Percentiles rank a stretch among this genome's conserved stretches.
These are phyloP conservation scores for Aspergillus uvarum DNA, from an alignment of 2,329 filamentous ascomycete species.

Conservation along the genomic window DNA sequence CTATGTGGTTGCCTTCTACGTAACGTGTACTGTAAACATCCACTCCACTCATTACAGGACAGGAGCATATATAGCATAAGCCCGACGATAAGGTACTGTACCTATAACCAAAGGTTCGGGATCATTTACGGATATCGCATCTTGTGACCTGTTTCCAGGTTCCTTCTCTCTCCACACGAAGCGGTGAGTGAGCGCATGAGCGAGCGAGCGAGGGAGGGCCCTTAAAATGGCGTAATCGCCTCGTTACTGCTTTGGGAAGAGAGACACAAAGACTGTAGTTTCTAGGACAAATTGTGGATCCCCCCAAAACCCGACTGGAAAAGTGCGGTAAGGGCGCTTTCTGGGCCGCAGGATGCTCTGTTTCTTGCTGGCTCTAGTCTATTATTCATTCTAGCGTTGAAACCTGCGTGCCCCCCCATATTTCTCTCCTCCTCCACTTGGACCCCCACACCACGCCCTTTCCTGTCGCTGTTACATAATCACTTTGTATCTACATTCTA, in stretches of 20 bases:
- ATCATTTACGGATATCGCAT: background rate
- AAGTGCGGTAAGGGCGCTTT: background rate
- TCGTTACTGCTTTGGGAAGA: background rate
- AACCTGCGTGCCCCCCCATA: background rate
- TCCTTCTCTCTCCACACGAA: background rate
- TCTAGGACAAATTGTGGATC: background rate
- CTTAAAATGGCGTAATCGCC: slow-evolving; percentile 2
- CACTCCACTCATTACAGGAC: background rate
- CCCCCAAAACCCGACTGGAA: background rate
- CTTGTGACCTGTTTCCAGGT: slow-evolving; percentile 1
- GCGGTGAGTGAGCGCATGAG: slow-evolving; percentile 4
- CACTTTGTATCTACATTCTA: background rate
- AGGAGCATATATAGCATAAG: too few relatives aligned
- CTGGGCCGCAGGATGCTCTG: background rate
- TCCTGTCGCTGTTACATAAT: background rate
- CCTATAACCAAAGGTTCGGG: background rate
- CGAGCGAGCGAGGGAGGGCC: background rate
- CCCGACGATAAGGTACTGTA: too few relatives aligned
- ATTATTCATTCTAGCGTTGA: background rate
- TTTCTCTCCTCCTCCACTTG: too few relatives aligned
- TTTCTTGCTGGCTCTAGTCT: too few relatives aligned
- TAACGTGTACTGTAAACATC: background rate
- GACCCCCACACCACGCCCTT: too few relatives aligned
- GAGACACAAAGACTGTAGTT: background rate
- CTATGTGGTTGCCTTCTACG: background rate